Evolutionary conservation across 108 stramenopile genomes (phyloP).

Genomic region (Conticribra guillardii): DNA sequence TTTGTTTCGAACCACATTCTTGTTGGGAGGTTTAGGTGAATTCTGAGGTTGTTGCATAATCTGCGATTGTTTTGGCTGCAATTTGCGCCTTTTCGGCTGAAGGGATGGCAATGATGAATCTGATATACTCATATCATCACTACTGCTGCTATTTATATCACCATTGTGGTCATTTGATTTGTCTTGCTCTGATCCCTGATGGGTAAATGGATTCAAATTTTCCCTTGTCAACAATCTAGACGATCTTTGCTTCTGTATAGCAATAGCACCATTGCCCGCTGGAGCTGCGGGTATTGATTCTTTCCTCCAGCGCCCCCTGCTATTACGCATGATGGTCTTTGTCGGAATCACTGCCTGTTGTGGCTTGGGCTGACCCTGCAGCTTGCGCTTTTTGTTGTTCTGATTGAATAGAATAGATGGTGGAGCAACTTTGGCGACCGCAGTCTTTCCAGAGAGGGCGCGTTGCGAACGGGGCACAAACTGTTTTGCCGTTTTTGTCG

Average conservation of each 20-base stretch:
- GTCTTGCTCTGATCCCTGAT: background rate
- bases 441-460: too few species aligned
- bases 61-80: too few species aligned
- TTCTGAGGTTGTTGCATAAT: too few species aligned
- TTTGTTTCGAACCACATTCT: too few species aligned
- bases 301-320: slow-evolving; percentile 6
- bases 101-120: too few species aligned
- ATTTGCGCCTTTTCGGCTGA: too few species aligned
- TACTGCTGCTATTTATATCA: background rate
- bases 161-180: background rate
- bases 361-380: background rate
- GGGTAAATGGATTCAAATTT: slow-evolving; percentile 9
- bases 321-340: background rate
- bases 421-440: too few species aligned
- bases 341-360: background rate
- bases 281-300: slow-evolving; percentile 5
- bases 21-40: too few species aligned
- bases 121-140: background rate
- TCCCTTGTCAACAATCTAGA: background rate
- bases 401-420: too few species aligned
- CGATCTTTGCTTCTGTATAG: slow-evolving; percentile 7
- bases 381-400: background rate
- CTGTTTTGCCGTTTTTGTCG: too few species aligned
- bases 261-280: slow-evolving; percentile 2
- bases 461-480: too few species aligned